These are phyloP conservation scores for Penicillium glabrum DNA, from an alignment of 2,329 filamentous ascomycete genomes.

Conservation along the genomic window DNA sequence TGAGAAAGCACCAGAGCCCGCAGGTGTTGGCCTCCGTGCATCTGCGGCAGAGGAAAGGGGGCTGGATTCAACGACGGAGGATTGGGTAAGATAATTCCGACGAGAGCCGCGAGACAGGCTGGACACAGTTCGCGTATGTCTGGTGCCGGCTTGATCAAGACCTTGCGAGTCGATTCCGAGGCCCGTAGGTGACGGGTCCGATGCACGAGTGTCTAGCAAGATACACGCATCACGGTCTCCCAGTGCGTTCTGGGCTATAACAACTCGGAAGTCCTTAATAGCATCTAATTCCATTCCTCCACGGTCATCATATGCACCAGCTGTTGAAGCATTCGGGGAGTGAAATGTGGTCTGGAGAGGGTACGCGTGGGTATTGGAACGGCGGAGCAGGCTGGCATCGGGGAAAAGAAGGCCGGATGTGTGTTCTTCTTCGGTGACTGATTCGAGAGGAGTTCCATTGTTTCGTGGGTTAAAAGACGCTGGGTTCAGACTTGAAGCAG, in stretches of 20 bases:
- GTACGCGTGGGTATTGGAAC: slow-evolving; percentile 41
- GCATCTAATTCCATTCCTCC: slow-evolving; percentile 48
- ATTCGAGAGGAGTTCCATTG: slow-evolving; percentile 42
- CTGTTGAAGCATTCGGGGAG: slow-evolving; percentile 44
- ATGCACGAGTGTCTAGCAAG: slow-evolving; percentile 44
- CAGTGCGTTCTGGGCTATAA: slow-evolving; percentile 50
- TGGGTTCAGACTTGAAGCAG: slow-evolving; percentile 45
- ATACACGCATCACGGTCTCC: slow-evolving; percentile 50
- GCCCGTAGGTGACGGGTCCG: slow-evolving; percentile 30
- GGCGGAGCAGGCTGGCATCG: slow-evolving; percentile 43
- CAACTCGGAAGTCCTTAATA: slow-evolving; percentile 46
- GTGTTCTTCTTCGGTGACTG: slow-evolving; percentile 51
- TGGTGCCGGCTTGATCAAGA: slow-evolving; percentile 28
- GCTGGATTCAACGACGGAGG: slow-evolving; percentile 35
- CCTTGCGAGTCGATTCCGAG: slow-evolving; percentile 37
- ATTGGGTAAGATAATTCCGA: slow-evolving; percentile 34
- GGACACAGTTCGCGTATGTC: slow-evolving; percentile 40
- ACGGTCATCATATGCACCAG: slow-evolving; percentile 48
- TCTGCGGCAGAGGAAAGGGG: slow-evolving; percentile 33
- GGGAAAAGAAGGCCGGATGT: slow-evolving; percentile 50
- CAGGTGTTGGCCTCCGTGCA: slow-evolving; percentile 32
- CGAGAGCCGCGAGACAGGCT: slow-evolving; percentile 38
- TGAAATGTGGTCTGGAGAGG: slow-evolving; percentile 42
- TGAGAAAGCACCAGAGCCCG: slow-evolving; percentile 39
- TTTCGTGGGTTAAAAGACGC: slow-evolving; percentile 40